phyloP scores from a whole-genome alignment of 345 rosid species.

The Turritis glabra region DNA sequence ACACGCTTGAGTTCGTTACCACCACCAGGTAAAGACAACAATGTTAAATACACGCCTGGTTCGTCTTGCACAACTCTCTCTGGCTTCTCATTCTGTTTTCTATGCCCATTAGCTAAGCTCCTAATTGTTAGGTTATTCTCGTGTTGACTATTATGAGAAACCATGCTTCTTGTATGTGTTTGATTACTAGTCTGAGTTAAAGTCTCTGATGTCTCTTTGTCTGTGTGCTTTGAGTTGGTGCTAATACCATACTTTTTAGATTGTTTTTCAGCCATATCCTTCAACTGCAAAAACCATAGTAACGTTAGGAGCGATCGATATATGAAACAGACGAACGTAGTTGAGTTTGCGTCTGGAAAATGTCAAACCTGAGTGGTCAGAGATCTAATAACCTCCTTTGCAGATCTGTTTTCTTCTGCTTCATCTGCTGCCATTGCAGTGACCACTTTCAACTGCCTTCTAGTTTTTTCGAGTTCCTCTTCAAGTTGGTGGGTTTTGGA shows the following conservation, averaged over 20 bases:
- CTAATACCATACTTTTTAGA: constrained; percentile 44
- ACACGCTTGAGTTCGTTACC: constrained; percentile 77
- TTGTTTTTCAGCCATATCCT: constrained; percentile 55
- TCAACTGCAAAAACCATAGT: constrained; percentile 53
- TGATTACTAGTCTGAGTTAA: constrained; percentile 31
- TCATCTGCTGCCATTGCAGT: constrained; percentile 77
- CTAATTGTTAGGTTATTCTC: constrained; percentile 39
- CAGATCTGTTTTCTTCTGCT: constrained; percentile 82
- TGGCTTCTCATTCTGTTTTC: constrained; percentile 49
- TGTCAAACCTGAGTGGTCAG: constrained; percentile 71
- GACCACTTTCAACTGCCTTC: constrained; percentile 62
- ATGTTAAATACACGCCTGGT: constrained; percentile 78
- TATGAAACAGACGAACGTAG: neutral
- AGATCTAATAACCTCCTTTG: constrained; percentile 77
- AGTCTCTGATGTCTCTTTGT: constrained; percentile 31
- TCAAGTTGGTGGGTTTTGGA: constrained; percentile 59
- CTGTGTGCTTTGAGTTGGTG: constrained; percentile 33
- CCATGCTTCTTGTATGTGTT: constrained; percentile 40
- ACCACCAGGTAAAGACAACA: constrained; percentile 61
- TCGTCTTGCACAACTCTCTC: constrained; percentile 71
- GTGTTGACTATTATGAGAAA: constrained; percentile 44
- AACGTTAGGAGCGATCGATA: neutral
- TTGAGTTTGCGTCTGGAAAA: neutral
- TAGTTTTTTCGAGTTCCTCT: constrained; percentile 70
- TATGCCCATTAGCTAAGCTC: constrained; percentile 47